Conservation (phyloP, 208 protist genomes). For the Herpetomonas tarakana region DNA sequence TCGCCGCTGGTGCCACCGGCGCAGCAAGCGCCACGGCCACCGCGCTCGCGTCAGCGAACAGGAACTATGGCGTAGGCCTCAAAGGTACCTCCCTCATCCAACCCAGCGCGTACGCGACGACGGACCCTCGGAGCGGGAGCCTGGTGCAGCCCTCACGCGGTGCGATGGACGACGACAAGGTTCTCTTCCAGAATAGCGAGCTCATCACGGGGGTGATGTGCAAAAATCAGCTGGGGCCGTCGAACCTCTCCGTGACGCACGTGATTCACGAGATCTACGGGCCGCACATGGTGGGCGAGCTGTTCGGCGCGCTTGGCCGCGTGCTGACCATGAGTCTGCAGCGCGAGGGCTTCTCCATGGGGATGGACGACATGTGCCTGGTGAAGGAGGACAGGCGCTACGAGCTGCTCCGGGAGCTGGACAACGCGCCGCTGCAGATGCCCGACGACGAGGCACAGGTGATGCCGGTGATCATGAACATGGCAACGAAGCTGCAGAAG, state of each 20-base stretch:
- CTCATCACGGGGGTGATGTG: conserved; percentile 98
- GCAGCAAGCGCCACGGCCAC: not conserved
- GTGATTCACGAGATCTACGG: conserved; percentile 98
- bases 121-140: conserved; percentile 14
- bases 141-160: conserved; percentile 25
- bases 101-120: conserved; percentile 73
- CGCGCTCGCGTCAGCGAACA: not conserved
- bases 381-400: conserved; percentile 57
- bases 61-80: conserved; percentile 76
- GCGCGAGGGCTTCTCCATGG: conserved; percentile 97
- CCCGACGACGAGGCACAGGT: conserved; percentile 76
- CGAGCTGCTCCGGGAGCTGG: conserved; percentile 74
- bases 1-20: not conserved
- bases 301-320: conserved; percentile 95
- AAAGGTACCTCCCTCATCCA: conserved; percentile 80
- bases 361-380: conserved; percentile 98
- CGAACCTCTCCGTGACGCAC: conserved; percentile 91
- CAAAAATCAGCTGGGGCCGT: conserved; percentile 94
- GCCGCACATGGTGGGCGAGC: conserved; percentile 84
- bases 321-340: conserved; percentile 96
- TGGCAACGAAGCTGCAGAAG: conserved; percentile 82
- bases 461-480: conserved; percentile 74
- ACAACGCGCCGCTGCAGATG: conserved; percentile 66
- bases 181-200: conserved; percentile 93
- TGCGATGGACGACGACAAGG: conserved; percentile 67